A percentile compares a stretch with the other conserved stretches of the same genome.
These are phyloP conservation scores for Selaginella tamariscina DNA, from an alignment of 75 land plant species.

Conservation along the genomic window DNA sequence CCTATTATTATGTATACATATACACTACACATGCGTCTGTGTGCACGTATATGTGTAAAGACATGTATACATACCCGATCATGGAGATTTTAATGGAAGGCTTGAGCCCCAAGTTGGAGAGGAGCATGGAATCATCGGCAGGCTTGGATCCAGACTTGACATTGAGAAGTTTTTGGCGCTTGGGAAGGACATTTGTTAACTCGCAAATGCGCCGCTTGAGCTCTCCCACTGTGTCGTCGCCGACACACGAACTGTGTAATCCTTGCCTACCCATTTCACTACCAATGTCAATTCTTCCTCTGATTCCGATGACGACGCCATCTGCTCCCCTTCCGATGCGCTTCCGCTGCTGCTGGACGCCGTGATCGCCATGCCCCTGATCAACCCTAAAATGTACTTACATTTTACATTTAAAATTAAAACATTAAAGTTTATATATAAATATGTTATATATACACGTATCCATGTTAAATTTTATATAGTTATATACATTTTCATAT, in stretches of 20 bases:
- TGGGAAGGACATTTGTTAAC: conserved; percentile 77
- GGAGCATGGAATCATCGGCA: conserved; percentile 54
- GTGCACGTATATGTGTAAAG: too few species aligned
- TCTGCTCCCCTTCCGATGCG: too few species aligned
- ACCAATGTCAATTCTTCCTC: conserved; percentile 78
- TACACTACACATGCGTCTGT: too few species aligned
- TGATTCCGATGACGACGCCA: conserved; percentile 18
- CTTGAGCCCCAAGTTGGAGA: conserved; percentile 63
- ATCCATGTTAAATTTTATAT: too few species aligned
- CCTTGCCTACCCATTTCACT: conserved; percentile 87
- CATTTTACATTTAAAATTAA: neutral
- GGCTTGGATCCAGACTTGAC: conserved; percentile 62
- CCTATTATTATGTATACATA: too few species aligned
- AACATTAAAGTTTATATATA: too few species aligned
- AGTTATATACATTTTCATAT: too few species aligned
- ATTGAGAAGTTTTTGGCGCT: conserved; percentile 95
- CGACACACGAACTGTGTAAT: conserved; percentile 74
- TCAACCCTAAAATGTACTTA: neutral
- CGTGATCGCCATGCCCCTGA: neutral
- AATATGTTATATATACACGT: too few species aligned
- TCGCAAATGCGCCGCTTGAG: conserved; percentile 93
- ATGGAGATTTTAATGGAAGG: conserved; percentile 82
- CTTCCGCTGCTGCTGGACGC: neutral
- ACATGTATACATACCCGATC: conserved; percentile 57
- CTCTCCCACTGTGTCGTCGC: conserved; percentile 81